Percentiles rank a stretch among this genome's conserved stretches.
These are phyloP conservation scores for Acacia crassicarpa DNA, from an alignment of 306 rosid species.

Conservation along the genomic window DNA sequence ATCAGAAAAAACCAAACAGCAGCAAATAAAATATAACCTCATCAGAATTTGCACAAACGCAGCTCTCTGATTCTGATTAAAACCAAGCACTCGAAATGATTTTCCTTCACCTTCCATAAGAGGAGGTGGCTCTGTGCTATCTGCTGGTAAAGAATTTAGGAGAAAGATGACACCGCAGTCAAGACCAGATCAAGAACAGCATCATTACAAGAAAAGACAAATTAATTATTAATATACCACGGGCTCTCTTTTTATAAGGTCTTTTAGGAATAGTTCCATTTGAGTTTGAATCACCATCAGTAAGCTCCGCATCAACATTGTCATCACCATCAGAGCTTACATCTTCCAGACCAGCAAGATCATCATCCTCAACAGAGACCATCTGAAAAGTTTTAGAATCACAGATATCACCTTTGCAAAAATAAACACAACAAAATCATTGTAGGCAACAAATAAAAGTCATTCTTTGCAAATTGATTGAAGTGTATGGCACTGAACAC, in stretches of 20 bases:
- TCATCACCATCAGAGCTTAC: slow-evolving; percentile 95
- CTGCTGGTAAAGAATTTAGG: slow-evolving; percentile 52
- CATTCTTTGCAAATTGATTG: neutral
- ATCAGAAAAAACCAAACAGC: slow-evolving; percentile 36
- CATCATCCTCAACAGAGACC: slow-evolving; percentile 98
- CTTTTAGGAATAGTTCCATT: slow-evolving; percentile 60
- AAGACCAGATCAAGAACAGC: slow-evolving; percentile 10
- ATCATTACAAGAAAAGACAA: slow-evolving; percentile 14
- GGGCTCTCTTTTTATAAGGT: slow-evolving; percentile 68
- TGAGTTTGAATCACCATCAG: slow-evolving; percentile 82
- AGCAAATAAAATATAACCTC: slow-evolving; percentile 72
- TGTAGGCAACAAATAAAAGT: slow-evolving; percentile 7
- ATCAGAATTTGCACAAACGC: slow-evolving; percentile 90
- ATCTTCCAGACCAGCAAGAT: slow-evolving; percentile 98
- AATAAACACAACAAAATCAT: slow-evolving; percentile 4
- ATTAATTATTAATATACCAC: slow-evolving; percentile 52
- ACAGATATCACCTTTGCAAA: slow-evolving; percentile 13
- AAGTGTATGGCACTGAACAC: slow-evolving; percentile 6
- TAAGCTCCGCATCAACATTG: slow-evolving; percentile 86
- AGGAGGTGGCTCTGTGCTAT: slow-evolving; percentile 82
- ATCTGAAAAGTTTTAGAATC: slow-evolving; percentile 51
- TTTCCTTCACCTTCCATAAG: slow-evolving; percentile 99
- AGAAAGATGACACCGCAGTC: slow-evolving; percentile 26
- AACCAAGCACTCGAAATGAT: slow-evolving; percentile 94
- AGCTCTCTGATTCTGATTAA: slow-evolving; percentile 95